Base-by-base conservation (phyloP, 208 protist genomes). In the Leishmania aethiopica region DNA sequence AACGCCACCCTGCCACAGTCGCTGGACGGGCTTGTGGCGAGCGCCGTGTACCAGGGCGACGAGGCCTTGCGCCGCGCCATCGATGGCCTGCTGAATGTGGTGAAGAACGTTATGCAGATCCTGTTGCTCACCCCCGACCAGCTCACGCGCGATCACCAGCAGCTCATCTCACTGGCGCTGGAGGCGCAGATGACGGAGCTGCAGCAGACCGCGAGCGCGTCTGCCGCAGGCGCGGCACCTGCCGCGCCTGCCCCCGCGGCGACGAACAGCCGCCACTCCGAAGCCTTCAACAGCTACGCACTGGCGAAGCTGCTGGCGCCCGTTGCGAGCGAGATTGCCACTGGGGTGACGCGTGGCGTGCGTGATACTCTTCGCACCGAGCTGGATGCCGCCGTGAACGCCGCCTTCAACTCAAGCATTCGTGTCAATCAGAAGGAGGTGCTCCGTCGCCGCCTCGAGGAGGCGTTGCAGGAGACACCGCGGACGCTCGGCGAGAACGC, bases 131-230 rank as follows among this genome's bases (percentile, higher is more conserved):
- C 91, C 1, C 92, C 93, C 1, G 89, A 91, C 17, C 91, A 92
- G 79, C 77, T 96, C 74, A 72, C 81, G 66, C 89, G 92, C 49
- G 95, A 95, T 60, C 91, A 96, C 75, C 87, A 95, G 77, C 90
- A 96, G 85, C 88, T 98, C 37, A 72, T 98, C 49, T 91, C 88
- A 64, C 83, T 98, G 19, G 88, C 92, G 15, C 86, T 98, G 47
- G 93, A 98, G 86, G 95, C 95, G 70, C 93, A 98, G 87, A 98
- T 98, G 92, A 96, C 95, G 64, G 91, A 96, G 88, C 89, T 98
- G 51, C 93, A 96, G 86, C 78, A 78, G 35, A 8, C 59, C 42
- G 42, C 75, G 17, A 28, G 69, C 45, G 70, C 79, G 15, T 25
- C 57, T 15, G 47, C 74, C 35, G 42, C 81, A n/a, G 55, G 49